Evolutionary conservation across 257 asterid genomes (phyloP), one percentile per base, ranked within the genome.

Genomic region (Oldenlandia corymbosa): DNA sequence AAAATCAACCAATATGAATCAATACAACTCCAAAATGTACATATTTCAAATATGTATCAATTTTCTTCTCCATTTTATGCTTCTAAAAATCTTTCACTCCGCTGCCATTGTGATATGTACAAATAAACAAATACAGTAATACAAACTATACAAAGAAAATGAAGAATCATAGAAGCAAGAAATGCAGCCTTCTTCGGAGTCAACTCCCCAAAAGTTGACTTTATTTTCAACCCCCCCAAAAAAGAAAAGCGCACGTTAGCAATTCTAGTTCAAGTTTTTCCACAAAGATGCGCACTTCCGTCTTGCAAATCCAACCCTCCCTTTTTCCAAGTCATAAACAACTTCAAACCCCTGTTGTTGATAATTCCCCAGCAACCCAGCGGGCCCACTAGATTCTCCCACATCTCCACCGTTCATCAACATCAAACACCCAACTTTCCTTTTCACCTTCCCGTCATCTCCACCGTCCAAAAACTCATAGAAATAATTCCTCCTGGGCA

Each of bases 261-360:
- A 21, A 2, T 43, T 34, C 51, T 69, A 75, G 39, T 68, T 86
- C 76, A 91, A 65, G 31, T 57, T 68, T 69, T 89, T 88, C 97
- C 97, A 92, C 81, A 92, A 66, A 68, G 95, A 78, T 58, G 94
- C 81, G 78, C 97, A 92, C 48, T 84, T 73, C 80, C 97, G 68
- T 64, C 75, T 78, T 0, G 99, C 99, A 58, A 92, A 92, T 14
- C 99, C 99, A 56, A 92, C 79, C 75, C 89, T 79, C 16, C 72
- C 77, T 1, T 73, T 58, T 68, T 85, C 91, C 90, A 92, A 78
- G 67, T 92, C 99, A 77, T 87, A 92, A 68, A 82, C 97, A 73
- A 92, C 97, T 62, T 92, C 99, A 78, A 92, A 87, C 48, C 99
- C 99, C 82, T 89, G 99, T 71, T 92, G 99, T 68, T 82, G 95